Conservation (phyloP, 1,139 yeast genomes). For the Kodamaea suecica region DNA sequence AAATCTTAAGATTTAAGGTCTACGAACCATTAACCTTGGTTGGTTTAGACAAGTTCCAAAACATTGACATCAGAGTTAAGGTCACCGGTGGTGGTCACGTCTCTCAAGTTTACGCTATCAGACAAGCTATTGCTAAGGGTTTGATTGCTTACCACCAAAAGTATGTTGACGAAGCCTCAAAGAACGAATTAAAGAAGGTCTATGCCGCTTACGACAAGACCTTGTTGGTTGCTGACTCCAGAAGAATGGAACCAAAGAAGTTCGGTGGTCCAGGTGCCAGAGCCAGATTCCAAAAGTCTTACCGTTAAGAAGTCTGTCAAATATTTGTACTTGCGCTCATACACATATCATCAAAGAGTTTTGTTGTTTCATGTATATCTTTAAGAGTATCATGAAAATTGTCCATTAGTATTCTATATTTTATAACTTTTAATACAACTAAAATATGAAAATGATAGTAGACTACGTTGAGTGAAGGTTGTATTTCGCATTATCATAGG, state of each 20-base stretch:
- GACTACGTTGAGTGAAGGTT: neutral
- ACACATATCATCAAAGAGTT: neutral
- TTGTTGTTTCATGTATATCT: constrained; percentile 9
- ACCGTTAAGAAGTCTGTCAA: constrained; percentile 67
- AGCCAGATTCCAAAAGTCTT: constrained; percentile 99
- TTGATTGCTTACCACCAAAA: constrained; percentile 99
- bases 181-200: constrained; percentile 98
- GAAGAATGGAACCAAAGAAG: constrained; percentile 99
- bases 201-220: constrained; percentile 98
- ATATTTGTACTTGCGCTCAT: constrained; percentile 2
- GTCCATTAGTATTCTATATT: constrained; percentile 14
- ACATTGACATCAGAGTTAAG: constrained; percentile 97
- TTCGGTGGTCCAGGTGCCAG: constrained; percentile 99
- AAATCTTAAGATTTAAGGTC: constrained; percentile 98
- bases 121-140: constrained; percentile 99
- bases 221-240: constrained; percentile 94
- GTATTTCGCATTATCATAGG: neutral
- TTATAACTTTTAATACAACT: constrained; percentile 16
- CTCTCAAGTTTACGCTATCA: constrained; percentile 96
- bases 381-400: constrained; percentile 5
- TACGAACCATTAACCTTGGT: constrained; percentile 98
- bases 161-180: constrained; percentile 98
- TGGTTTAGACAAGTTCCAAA: constrained; percentile 98
- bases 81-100: constrained; percentile 99
- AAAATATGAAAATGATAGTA: constrained; percentile 1